Evolutionary conservation across 805 yeast species (phyloP).

Genomic region (Hanseniaspora meyeri): DNA sequence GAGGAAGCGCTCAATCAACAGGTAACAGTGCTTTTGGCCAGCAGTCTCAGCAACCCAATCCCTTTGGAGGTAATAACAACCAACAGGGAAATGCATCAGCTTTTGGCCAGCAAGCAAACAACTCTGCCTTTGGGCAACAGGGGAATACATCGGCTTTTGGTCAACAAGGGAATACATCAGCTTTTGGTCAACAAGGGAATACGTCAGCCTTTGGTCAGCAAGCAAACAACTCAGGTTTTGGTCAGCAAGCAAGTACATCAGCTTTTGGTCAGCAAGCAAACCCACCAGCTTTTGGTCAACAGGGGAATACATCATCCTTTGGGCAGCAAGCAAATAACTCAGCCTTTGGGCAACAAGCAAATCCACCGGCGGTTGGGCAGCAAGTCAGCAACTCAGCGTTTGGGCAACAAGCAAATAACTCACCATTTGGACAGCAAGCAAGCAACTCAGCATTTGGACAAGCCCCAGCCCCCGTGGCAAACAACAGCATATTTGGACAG

Average conservation of each 20-base stretch:
- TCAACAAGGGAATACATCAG: background rate
- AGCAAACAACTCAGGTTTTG: constrained; percentile 15
- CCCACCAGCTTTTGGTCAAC: background rate
- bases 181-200: constrained; percentile 19
- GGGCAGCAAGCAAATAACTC: background rate
- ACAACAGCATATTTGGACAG: background rate
- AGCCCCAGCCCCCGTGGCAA: background rate
- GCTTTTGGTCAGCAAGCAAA: background rate
- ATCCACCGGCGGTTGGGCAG: background rate
- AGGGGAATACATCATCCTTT: background rate
- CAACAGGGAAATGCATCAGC: background rate
- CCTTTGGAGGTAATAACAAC: background rate
- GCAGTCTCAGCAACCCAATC: no score
- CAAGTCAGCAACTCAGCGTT: background rate
- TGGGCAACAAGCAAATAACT: background rate
- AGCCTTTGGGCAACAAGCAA: background rate
- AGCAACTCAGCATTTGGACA: background rate
- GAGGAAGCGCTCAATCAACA: background rate
- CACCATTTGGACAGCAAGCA: background rate
- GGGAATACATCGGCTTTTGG: background rate
- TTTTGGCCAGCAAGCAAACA: background rate
- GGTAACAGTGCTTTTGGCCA: background rate
- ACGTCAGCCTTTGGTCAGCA: constrained; percentile 18
- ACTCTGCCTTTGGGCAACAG: background rate
- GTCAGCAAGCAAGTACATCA: background rate